Base-by-base conservation (phyloP, 2,329 filamentous ascomycete genomes). In the Arachnomyces sp. region DNA sequence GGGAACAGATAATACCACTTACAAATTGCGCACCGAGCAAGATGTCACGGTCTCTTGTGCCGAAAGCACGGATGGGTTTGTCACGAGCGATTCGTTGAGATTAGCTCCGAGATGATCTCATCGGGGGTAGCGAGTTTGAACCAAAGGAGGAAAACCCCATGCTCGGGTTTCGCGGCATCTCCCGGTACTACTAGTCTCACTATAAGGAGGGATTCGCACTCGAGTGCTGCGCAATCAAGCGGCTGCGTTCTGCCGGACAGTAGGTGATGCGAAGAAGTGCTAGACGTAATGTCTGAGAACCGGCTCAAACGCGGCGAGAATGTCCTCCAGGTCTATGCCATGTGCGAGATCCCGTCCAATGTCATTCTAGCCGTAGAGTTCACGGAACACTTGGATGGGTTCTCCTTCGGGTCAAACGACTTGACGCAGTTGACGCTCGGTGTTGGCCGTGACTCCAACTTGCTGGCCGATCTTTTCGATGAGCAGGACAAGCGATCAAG, bases 301-400 rank as follows among this genome's bases (percentile, higher is more conserved):
- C 61, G 63, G 1, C 58, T 66, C n/a, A 41, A 36, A 38, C 56
- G 63, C 8, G 60, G 61, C 11, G 55, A 60, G 32, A 60, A 59
- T 4, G n/a, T n/a, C n/a, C 50, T 65, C 4, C 39, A 62, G 40
- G 58, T 66, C 31, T 65, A 65, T 38, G 57, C 64, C 32, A 66
- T 66, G 61, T 65, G 62, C 42, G 61, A 65, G 47, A 66, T 66
- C 16, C 63, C 61, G 0, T 61, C 60, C 9, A 66, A 65, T 29
- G 60, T 65, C 12, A 64, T 66, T 31, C 47, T 65, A 7, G 63
- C 61, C 1, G 51, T 44, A 1, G 36, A 53, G 18, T 66, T 66
- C 41, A 49, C 56, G 1, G 42, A 58, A n/a, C 44, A 59, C 38
- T 66, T 66, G 46, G 63, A 66, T 31, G 61, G 61, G 2, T 65